Evolutionary conservation across 2,329 filamentous ascomycete species (phyloP), one percentile per base, ranked within the genome.

Genomic region (Xylaria polymorpha): DNA sequence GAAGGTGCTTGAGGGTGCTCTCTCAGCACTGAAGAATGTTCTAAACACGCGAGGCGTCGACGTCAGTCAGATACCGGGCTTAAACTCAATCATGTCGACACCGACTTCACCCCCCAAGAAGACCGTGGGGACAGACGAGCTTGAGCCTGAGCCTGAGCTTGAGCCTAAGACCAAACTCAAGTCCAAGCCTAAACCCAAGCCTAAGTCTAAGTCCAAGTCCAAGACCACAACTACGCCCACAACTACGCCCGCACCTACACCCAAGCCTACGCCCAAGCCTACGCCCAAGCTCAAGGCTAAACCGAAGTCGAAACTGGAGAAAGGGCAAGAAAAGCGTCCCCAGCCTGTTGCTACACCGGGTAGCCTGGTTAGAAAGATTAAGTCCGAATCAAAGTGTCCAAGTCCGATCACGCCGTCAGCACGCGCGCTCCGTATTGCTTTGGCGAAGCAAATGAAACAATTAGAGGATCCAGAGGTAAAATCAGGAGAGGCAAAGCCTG

Each of bases 1-100:
- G 56, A 73, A 79, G 32, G 74, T 79, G 1, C 72, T 83, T 10
- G 69, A 79, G 48, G 81, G 80, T 18, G 81, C 81, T 15, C 72
- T 84, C 60, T 70, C 74, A 15, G 77, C 81, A 4, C 70, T 84
- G 60, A 80, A 80, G 70, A 79, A 77, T 46, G 81, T 82, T 29
- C 77, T 84, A 41, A 71, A 72, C 39, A 72, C 73, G 10, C 79
- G 80, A 72, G 78, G 76, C 41, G 77, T 78, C 55, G 73, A 74
- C 44, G 71, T 78, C 6, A 71, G 72, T 15, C 65, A 75, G 9
- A 73, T 74, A 29, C 58, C 57, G 9, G 71, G 72, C n/a, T 22
- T 61, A 20, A 62, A 51, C 20, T 35, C 20, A 35, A 56, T 29
- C 8, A 15, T 35, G 35, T n/a, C 53, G 20, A 32, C 35, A 7